These are phyloP conservation scores for Solanum chiquidenum DNA, from an alignment of 257 asterid genomes.

Conservation along the genomic window DNA sequence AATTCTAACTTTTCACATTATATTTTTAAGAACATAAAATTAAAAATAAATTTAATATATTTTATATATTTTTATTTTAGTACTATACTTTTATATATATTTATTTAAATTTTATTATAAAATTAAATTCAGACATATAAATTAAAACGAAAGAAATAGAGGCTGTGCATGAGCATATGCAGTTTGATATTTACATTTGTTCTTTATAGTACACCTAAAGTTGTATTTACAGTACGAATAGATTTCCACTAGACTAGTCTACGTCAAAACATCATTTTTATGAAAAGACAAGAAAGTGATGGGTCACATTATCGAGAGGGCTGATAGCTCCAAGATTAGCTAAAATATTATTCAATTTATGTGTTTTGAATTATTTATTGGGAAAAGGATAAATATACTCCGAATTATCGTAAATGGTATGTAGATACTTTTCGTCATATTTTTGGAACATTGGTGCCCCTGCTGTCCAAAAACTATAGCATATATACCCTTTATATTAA, in stretches of 20 bases:
- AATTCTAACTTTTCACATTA: background rate
- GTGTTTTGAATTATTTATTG: background rate
- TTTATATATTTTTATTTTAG: too few relatives aligned
- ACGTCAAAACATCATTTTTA: background rate
- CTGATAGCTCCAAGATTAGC: background rate
- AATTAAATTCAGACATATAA: background rate
- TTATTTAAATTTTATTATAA: background rate
- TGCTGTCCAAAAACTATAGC: too few relatives aligned
- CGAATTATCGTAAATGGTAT: too few relatives aligned
- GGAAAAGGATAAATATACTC: too few relatives aligned
- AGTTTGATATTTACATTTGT: background rate
- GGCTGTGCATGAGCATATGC: background rate
- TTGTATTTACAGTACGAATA: background rate
- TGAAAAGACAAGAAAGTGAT: background rate
- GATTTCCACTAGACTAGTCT: background rate
- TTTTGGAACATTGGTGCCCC: too few relatives aligned
- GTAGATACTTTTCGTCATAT: accelerated
- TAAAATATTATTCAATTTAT: background rate
- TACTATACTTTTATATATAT: too few relatives aligned
- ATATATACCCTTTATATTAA: too few relatives aligned
- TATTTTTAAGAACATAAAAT: too few relatives aligned
- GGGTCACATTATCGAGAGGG: background rate
- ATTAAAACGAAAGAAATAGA: background rate
- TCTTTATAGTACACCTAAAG: background rate
- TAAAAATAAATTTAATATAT: too few relatives aligned